Evolutionary conservation across 2,329 filamentous ascomycete species (phyloP), one percentile per base, ranked within the genome.

Genomic region (Botrytis aclada): DNA sequence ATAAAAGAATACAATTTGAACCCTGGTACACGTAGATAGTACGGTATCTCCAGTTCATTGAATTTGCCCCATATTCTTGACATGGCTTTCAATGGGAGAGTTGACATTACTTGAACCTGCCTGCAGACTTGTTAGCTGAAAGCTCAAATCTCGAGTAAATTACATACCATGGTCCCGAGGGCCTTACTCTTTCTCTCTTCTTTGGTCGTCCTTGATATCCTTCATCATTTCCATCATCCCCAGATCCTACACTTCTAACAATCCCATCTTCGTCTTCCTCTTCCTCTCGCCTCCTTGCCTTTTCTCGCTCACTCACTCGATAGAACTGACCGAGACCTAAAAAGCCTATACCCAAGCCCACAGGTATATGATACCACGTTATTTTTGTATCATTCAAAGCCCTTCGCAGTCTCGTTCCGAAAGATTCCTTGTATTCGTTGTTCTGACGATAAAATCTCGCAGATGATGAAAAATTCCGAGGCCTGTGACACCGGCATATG

Each of bases 61-160:
- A 93, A 93, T 73, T 85, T 87, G 32, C 91, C 91, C 91, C 91
- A 93, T 75, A 92, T 78, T 65, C 91, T 86, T 34, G 90, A 93
- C 65, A 93, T 84, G 20, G 90, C 90, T 80, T 93, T 93, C 70
- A 93, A 83, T 29, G 91, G 91, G 70, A 93, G 82, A 0, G 90
- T 93, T 37, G 90, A 92, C 88, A 93, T 92, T 77, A 93, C 87
- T 80, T 92, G 90, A 70, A 93, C 89, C 76, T 91, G 89, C 89
- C 85, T 86, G 72, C 18, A 54, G 71, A 56, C 37, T 45, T 61
- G 25, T 80, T 70, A 79, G 76, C 67, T 54, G n/a, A 25, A 72
- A 9, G 20, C 61, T 32, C 41, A 18, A n/a, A 29, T 25, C 60
- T 72, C 47, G 34, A 32, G 39, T 14, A 16, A 60, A 58, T 18